Conservation (phyloP, 306 rosid species). For the Prunus armeniaca region DNA sequence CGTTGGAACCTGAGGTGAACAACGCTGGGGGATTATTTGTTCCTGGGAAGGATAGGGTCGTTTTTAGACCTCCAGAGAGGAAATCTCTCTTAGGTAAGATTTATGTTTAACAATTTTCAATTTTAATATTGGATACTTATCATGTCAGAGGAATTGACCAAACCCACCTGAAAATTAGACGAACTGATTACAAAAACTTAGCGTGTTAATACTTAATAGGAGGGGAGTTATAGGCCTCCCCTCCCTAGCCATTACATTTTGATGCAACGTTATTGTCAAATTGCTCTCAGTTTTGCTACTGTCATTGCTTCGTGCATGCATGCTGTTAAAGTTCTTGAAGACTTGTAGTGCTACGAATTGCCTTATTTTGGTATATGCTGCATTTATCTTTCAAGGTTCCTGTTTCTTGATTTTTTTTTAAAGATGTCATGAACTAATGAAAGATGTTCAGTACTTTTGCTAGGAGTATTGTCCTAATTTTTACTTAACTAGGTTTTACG, state of each 20-base stretch:
- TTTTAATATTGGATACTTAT: neutral
- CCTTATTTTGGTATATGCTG: neutral
- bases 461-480: neutral
- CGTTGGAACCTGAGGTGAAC: slow-evolving; percentile 62
- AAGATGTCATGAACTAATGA: neutral
- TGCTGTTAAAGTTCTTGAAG: neutral
- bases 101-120: slow-evolving; percentile 1
- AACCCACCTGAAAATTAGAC: neutral
- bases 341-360: neutral
- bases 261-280: neutral
- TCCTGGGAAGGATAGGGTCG: slow-evolving; percentile 78
- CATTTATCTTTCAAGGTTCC: neutral
- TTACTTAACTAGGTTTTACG: neutral
- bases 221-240: neutral
- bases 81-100: slow-evolving; percentile 69
- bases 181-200: too few relatives aligned
- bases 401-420: neutral
- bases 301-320: neutral
- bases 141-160: neutral
- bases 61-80: slow-evolving; percentile 61
- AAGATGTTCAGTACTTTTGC: neutral
- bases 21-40: slow-evolving; percentile 57
- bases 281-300: neutral
- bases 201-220: neutral
- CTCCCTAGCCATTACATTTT: neutral